Base-by-base conservation (phyloP, 768 basidiomycete genomes). In the Psilocybe tampanensis region DNA sequence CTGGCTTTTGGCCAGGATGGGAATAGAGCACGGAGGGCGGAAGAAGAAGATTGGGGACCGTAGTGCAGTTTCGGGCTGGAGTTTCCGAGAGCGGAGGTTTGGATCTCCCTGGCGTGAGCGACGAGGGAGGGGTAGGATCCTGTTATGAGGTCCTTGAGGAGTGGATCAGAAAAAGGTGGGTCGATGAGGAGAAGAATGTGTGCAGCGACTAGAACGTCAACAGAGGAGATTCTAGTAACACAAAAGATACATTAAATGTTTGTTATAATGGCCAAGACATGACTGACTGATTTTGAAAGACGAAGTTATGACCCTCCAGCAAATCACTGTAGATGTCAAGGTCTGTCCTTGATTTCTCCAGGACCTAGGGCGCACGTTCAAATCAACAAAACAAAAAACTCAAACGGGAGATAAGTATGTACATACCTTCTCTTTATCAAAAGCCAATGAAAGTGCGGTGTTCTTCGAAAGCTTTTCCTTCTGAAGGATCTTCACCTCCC, bases 161-260 rank as follows among this genome's bases (percentile, higher is more conserved):
- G 67, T 2, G 83, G 71, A 60, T 91, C 85, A 1, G 88, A 85
- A 54, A 86, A 86, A 34, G 83, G 80, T 5, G 86, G 81, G 44
- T 80, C 70, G 3, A 78, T 58, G 3, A 92, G 71, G 29, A 91
- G 74, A 29, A 90, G 76, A 23, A 88, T 74, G 59, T 91, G 88
- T 6, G 90, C 81, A 17, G 91, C 88, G 18, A 92, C 71, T 34
- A 84, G 66, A 21, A 88, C 67, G 59, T 94, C 92, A 17, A 92
- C 68, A 4, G 80, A 78, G 1, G 87, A 84, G 12, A 80, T 79
- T 44, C 90, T 93, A 39, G 7, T 7, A 15, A 39, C 7, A 52
- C 18, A 33, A 19, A 3, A 15, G 17, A 42, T 39, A 56, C 44
- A 21, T 58, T 42, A 29, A 49, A 41, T 3, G 32, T 8, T 41